These are phyloP conservation scores for Coelastrella sp. DNA, from an alignment of 139 green algal species.

Conservation along the genomic window DNA sequence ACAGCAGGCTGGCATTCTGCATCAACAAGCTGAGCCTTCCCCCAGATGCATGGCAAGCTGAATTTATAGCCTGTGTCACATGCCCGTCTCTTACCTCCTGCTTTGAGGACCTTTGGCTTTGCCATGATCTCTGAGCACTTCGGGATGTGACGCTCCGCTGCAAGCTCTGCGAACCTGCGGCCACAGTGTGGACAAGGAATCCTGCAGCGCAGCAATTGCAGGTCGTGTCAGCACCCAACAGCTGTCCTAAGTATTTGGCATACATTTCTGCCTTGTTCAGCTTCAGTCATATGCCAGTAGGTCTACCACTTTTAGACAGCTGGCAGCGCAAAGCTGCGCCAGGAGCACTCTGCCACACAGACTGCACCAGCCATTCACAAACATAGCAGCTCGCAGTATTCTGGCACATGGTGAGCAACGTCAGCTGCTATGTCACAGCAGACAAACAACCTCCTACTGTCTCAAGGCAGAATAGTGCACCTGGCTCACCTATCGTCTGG, in stretches of 20 bases:
- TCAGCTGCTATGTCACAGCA: too few species aligned
- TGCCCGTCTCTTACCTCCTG: conserved; percentile 29
- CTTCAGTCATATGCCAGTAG: too few species aligned
- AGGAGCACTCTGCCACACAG: background rate
- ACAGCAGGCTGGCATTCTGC: too few species aligned
- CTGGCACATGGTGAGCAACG: too few species aligned
- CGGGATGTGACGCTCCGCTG: conserved; percentile 80
- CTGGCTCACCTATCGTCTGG: background rate
- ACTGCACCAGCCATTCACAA: background rate
- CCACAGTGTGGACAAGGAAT: conserved; percentile 45
- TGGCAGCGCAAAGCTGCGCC: too few species aligned
- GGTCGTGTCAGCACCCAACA: background rate
- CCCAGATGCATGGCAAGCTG: background rate
- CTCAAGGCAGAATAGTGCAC: too few species aligned
- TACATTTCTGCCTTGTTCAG: too few species aligned
- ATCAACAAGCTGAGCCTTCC: background rate
- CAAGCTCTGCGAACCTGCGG: conserved; percentile 73
- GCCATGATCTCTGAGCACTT: conserved; percentile 77
- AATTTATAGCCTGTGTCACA: background rate
- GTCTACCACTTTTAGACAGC: too few species aligned
- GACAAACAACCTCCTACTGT: too few species aligned
- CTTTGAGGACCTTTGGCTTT: conserved; percentile 60
- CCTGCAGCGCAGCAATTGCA: background rate
- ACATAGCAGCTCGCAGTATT: background rate
- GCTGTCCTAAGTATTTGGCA: too few species aligned